phyloP scores from a whole-genome alignment of 495 filamentous ascomycete genomes.

The Cercophora samala region DNA sequence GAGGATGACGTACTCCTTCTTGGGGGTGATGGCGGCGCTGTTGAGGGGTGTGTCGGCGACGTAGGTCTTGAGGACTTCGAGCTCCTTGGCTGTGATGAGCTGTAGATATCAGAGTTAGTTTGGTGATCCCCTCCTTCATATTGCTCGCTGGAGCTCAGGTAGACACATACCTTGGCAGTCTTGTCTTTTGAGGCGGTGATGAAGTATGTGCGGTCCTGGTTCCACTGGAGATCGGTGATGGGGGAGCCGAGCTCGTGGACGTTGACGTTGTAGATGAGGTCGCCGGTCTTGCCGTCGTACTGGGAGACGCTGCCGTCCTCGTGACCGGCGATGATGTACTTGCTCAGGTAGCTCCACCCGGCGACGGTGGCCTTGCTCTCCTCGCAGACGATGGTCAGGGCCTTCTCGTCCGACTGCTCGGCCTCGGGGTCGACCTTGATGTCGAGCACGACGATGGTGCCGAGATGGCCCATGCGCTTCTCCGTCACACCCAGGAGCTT shows the following conservation, averaged over 20 bases:
- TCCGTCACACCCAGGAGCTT: conserved; percentile 90
- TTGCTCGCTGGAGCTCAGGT: too few species aligned
- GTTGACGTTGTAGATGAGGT: conserved; percentile 71
- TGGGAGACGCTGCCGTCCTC: conserved; percentile 93
- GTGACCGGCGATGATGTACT: conserved; percentile 96
- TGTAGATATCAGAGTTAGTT: conserved; percentile 28
- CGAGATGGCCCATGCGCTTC: conserved; percentile 92
- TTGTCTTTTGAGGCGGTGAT: conserved; percentile 98
- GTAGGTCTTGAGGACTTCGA: conserved; percentile 91
- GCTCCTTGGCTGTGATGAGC: conserved; percentile 76
- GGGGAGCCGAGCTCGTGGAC: conserved; percentile 78
- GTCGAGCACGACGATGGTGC: conserved; percentile 87
- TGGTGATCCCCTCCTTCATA: too few species aligned
- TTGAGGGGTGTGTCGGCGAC: conserved; percentile 92
- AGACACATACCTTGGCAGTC: conserved; percentile 70
- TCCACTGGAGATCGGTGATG: conserved; percentile 94
- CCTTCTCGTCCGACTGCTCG: conserved; percentile 78
- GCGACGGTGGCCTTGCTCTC: conserved; percentile 97
- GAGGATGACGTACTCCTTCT: conserved; percentile 95
- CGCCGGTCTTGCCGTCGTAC: conserved; percentile 91
- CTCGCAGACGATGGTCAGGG: conserved; percentile 79
- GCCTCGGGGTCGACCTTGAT: conserved; percentile 75
- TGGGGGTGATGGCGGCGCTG: conserved; percentile 84
- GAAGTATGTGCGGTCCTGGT: conserved; percentile 90
- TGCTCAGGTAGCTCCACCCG: conserved; percentile 85